Conservation (phyloP, 2,329 filamentous ascomycete genomes). For the Myotisia sp. region DNA sequence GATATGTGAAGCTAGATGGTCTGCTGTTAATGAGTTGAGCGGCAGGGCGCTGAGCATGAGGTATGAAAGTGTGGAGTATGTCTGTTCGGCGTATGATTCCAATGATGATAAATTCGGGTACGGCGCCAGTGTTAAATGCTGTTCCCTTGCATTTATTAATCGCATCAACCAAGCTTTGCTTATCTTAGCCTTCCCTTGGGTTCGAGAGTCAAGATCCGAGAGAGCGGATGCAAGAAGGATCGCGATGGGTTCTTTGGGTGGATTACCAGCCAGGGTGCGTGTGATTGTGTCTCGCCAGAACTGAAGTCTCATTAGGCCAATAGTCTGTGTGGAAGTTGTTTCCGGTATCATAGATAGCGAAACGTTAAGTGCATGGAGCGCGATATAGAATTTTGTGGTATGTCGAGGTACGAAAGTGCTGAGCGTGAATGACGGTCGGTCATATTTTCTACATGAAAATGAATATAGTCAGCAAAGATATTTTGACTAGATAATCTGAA, state of each 20-base stretch:
- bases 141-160: slow-evolving; percentile 66
- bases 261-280: slow-evolving; percentile 59
- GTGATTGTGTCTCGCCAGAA: slow-evolving; percentile 85
- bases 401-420: slow-evolving; percentile 67
- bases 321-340: slow-evolving; percentile 70
- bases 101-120: slow-evolving; percentile 59
- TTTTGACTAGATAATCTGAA: not conserved
- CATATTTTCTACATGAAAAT: slow-evolving; percentile 52
- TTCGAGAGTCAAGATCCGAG: slow-evolving; percentile 38
- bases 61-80: slow-evolving; percentile 86
- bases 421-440: slow-evolving; percentile 76
- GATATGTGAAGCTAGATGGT: slow-evolving; percentile 88
- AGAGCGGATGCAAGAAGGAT: slow-evolving; percentile 65
- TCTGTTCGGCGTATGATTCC: slow-evolving; percentile 85
- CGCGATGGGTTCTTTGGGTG: slow-evolving; percentile 83
- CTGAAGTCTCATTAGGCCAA: slow-evolving; percentile 78
- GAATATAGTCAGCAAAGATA: not conserved
- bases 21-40: slow-evolving; percentile 66
- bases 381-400: slow-evolving; percentile 70
- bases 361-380: slow-evolving; percentile 82
- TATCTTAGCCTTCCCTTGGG: slow-evolving; percentile 35
- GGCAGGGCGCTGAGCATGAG: slow-evolving; percentile 67
- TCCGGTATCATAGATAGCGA: slow-evolving; percentile 84
- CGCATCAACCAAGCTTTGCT: slow-evolving; percentile 62
- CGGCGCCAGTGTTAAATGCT: slow-evolving; percentile 68